Base-by-base conservation (phyloP, 2,329 filamentous ascomycete species). In the Pseudogymnoascus sp. region DNA sequence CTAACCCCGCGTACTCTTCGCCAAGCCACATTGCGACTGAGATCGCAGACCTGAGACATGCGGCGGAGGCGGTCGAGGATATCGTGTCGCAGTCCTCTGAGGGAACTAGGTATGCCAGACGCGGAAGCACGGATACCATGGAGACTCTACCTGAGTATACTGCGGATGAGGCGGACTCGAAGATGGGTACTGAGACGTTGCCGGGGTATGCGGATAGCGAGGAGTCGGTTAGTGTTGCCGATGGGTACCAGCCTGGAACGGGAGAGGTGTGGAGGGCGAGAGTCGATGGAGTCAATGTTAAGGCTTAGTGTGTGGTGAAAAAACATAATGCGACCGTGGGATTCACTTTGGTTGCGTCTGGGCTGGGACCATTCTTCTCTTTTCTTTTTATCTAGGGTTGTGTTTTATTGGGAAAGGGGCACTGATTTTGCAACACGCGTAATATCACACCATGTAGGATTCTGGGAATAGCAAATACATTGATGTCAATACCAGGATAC, bases 211-310 rank as follows among this genome's bases (percentile, higher is more conserved):
- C 49, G 5, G 49, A 55, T 55, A 55, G 49, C 9, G 49, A 55
- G 49, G 49, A 55, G 16, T 55, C 49, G 8, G 49, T 55, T 7
- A 22, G 16, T 55, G 49, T 55, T 55, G 49, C 49, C 16, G 49
- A 55, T 35, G 49, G 49, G n/a, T 55, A 55, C 28, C 49, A 55
- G 49, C 49, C 49, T 22, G 49, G 49, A n/a, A 55, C 49, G 16
- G 49, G 28, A 55, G 49, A 55, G 28, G 28, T 55, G 16, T 55
- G 49, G 49, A 55, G 49, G 49, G 49, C 49, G 11, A 55, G 49
- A 12, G 49, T 55, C 3, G 49, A 55, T 33, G 49, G 49, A 55
- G 49, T 33, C 28, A 35, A 55, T 55, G 49, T 55, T 8, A 55
- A 55, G 28, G 28, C 9, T 33, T 55, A 22, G 16, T 2, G 28